A percentile compares a stretch with the other conserved stretches of the same genome.
Evolutionary conservation across 345 rosid species (phyloP).

Genomic region (Populus tremula): DNA sequence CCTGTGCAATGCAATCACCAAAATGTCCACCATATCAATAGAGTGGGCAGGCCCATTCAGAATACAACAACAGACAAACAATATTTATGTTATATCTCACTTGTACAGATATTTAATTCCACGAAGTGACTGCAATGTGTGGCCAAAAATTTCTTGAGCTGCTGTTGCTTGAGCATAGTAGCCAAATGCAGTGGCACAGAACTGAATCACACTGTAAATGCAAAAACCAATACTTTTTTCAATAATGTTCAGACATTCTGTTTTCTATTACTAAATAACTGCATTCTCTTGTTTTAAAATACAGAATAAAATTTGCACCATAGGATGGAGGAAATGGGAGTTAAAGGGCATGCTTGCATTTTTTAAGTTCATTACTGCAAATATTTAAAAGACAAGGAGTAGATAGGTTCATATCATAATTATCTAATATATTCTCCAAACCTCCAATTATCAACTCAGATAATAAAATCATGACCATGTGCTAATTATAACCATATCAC

Average conservation of each 20-base stretch:
- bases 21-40: conserved; percentile 4
- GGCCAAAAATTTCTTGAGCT: conserved; percentile 97
- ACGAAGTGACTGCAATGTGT: conserved; percentile 92
- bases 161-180: conserved; percentile 99
- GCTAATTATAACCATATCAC: not conserved
- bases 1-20: conserved; percentile 43
- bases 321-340: not conserved
- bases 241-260: conserved; percentile 7
- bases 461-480: not conserved
- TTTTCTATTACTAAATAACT: not conserved
- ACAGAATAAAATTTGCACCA: not conserved
- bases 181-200: conserved; percentile 92
- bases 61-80: not conserved
- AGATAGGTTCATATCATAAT: not conserved
- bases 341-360: not conserved
- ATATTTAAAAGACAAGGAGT: not conserved
- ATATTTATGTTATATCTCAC: conserved; percentile 42
- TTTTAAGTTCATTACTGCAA: not conserved
- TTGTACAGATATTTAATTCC: conserved; percentile 93
- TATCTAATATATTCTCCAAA: not conserved
- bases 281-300: not conserved
- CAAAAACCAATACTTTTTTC: conserved; percentile 15
- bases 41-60: conserved; percentile 1
- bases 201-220: conserved; percentile 85
- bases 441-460: not conserved